Base-by-base conservation (phyloP, 805 yeast species). In the Starmerella vitae region DNA sequence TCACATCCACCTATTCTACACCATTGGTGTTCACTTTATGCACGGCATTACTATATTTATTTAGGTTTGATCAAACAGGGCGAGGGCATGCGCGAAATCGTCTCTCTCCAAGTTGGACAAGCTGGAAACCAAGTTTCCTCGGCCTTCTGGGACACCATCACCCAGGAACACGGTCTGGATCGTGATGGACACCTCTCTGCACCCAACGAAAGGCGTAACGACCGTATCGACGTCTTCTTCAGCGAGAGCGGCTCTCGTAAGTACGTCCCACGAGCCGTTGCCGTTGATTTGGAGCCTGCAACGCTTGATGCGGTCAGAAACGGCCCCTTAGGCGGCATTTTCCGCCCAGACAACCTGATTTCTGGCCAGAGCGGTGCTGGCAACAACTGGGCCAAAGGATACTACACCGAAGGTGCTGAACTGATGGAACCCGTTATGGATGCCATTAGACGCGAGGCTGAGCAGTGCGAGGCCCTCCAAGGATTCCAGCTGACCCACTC, bases 321-420 rank as follows among this genome's bases (percentile, higher is more conserved):
- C 35, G 82, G 93, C 4, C 62, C 69, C 13, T 74, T 78, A 50
- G 94, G 95, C 51, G 73, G 77, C 57, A 65, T 85, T 49, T 85
- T 84, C 63, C 78, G 94, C 64, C 96, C 96, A 24, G 96, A 85
- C 59, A 85, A 86, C 64, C 73, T 76, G 54, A 80, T 85, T 48
- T 78, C 76, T 53, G 95, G 95, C 35, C 91, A 83, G 62, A 76
- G 88, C 32, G 83, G 94, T 20, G 96, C 96, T 2, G 96, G 95
- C 51, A 85, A 85, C 59, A 93, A 82, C 51, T 85, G 95, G 95
- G 96, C 96, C 44, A 86, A 84, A 60, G 96, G 96, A 58, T 93
- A 79, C 65, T 85, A 85, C 67, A 85, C 96, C 31, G 96, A 85
- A 62, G 96, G 96, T 52, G 94, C 94, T 3, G 96, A 85, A 67